These are phyloP conservation scores for Coprinopsis strossmayeri DNA, from an alignment of 768 basidiomycete genomes.

Conservation along the genomic window DNA sequence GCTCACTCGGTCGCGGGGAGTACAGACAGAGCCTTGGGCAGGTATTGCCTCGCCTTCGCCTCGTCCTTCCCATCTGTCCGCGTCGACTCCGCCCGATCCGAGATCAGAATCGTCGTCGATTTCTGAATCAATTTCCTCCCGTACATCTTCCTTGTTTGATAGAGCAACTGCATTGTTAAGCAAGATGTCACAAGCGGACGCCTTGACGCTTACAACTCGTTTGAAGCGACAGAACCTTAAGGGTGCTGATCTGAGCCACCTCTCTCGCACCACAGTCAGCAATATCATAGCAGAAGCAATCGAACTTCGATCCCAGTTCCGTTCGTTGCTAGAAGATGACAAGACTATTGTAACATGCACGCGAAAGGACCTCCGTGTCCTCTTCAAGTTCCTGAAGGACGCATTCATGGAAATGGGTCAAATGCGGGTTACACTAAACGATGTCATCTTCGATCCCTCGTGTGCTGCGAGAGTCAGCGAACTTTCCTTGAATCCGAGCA, in stretches of 20 bases:
- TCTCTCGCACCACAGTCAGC: constrained; percentile 77
- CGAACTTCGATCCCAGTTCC: constrained; percentile 68
- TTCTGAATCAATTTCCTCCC: constrained; percentile 45
- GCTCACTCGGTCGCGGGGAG: constrained; percentile 54
- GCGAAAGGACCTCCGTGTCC: constrained; percentile 70
- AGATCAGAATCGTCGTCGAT: constrained; percentile 74
- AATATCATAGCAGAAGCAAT: constrained; percentile 66
- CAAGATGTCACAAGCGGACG: constrained; percentile 69
- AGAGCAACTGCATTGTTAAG: constrained; percentile 51
- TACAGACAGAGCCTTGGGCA: constrained; percentile 55
- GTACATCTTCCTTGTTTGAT: constrained; percentile 52
- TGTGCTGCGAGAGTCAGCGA: constrained; percentile 69
- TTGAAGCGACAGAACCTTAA: constrained; percentile 86
- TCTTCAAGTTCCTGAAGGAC: constrained; percentile 85
- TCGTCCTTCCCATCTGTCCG: constrained; percentile 29
- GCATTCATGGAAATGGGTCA: constrained; percentile 77
- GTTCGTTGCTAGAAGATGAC: constrained; percentile 69
- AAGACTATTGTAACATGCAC: constrained; percentile 55
- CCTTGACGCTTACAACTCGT: constrained; percentile 81
- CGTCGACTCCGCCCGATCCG: constrained; percentile 43
- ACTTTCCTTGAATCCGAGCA: constrained; percentile 54
- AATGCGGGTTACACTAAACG: constrained; percentile 78
- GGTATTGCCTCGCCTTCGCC: constrained; percentile 21
- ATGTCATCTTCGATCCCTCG: constrained; percentile 82
- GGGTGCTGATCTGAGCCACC: constrained; percentile 79